phyloP scores from a whole-genome alignment of 768 basidiomycete genomes.

The Chalciporus chontae region DNA sequence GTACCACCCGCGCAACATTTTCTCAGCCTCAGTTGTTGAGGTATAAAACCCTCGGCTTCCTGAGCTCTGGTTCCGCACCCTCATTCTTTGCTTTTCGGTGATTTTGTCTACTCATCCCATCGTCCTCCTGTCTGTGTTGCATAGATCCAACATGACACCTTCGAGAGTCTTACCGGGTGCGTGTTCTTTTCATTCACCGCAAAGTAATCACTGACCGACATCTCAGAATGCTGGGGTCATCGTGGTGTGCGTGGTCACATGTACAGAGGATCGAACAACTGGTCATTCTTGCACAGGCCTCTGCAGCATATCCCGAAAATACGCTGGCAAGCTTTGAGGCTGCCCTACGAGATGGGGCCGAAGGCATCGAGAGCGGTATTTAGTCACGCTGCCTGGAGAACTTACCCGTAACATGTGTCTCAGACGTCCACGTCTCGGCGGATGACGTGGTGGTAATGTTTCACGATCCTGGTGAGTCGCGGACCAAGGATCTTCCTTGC shows the following conservation, averaged over 20 bases:
- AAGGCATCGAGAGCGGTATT: constrained; percentile 98
- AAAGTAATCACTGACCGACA: not conserved
- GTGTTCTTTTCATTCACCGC: not conserved
- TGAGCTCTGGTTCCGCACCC: not conserved
- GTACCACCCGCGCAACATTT: constrained; percentile 2
- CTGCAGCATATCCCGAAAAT: constrained; percentile 86
- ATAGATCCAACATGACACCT: constrained; percentile 20
- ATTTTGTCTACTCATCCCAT: not conserved
- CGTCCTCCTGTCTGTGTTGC: not conserved
- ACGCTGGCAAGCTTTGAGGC: constrained; percentile 93
- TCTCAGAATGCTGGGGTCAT: constrained; percentile 76
- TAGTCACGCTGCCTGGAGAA: constrained; percentile 31
- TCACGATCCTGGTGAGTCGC: constrained; percentile 78
- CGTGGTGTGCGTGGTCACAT: constrained; percentile 53
- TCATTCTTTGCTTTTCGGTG: not conserved
- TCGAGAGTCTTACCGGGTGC: constrained; percentile 28
- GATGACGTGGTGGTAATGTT: constrained; percentile 93
- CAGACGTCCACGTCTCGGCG: constrained; percentile 92
- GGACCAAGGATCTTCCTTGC: constrained; percentile 15
- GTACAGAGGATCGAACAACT: constrained; percentile 17
- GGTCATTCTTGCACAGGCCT: constrained; percentile 56
- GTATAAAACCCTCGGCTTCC: constrained; percentile 21
- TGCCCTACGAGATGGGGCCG: constrained; percentile 92
- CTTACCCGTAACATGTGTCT: constrained; percentile 49
- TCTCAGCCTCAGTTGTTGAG: constrained; percentile 18